These are phyloP conservation scores for Pseudocercospora fuligena DNA, from an alignment of 2,329 filamentous ascomycete species.

Conservation along the genomic window DNA sequence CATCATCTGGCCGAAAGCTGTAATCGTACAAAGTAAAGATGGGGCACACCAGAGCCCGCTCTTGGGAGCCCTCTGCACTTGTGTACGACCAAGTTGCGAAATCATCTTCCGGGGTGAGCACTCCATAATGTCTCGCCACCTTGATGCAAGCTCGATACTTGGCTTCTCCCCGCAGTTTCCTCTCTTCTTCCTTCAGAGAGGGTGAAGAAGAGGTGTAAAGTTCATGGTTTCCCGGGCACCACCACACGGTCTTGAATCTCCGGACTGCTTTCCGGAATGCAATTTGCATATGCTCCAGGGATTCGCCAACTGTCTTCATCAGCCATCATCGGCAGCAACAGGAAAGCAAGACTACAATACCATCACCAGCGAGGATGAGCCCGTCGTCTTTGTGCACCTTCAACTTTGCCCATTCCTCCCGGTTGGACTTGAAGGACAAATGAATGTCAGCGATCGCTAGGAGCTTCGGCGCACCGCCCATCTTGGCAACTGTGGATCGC, in stretches of 20 bases:
- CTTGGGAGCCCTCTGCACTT: constrained; percentile 51
- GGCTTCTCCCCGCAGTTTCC: constrained; percentile 52
- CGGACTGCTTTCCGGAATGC: constrained; percentile 49
- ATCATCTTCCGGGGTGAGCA: constrained; percentile 62
- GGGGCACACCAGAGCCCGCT: constrained; percentile 57
- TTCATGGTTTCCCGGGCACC: constrained; percentile 64
- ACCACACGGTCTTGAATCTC: constrained; percentile 56
- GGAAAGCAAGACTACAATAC: constrained; percentile 25
- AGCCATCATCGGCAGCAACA: constrained; percentile 17
- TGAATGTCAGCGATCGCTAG: constrained; percentile 55
- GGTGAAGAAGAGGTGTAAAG: constrained; percentile 57
- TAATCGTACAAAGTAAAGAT: constrained; percentile 67
- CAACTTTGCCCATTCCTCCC: constrained; percentile 50
- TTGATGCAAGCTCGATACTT: constrained; percentile 62
- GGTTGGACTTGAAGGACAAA: constrained; percentile 53
- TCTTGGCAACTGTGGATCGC: constrained; percentile 16
- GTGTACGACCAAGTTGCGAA: constrained; percentile 54
- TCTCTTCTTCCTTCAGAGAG: constrained; percentile 38
- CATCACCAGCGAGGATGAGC: constrained; percentile 52
- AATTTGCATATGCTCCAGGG: constrained; percentile 40
- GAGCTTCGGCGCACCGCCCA: constrained; percentile 34
- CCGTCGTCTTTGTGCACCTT: constrained; percentile 48
- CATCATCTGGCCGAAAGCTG: constrained; percentile 58
- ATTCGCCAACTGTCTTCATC: constrained; percentile 39
- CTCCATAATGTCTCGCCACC: constrained; percentile 57